These are phyloP conservation scores for Saccharomycopsis guyanensis DNA, from an alignment of 805 yeast species.

Conservation along the genomic window DNA sequence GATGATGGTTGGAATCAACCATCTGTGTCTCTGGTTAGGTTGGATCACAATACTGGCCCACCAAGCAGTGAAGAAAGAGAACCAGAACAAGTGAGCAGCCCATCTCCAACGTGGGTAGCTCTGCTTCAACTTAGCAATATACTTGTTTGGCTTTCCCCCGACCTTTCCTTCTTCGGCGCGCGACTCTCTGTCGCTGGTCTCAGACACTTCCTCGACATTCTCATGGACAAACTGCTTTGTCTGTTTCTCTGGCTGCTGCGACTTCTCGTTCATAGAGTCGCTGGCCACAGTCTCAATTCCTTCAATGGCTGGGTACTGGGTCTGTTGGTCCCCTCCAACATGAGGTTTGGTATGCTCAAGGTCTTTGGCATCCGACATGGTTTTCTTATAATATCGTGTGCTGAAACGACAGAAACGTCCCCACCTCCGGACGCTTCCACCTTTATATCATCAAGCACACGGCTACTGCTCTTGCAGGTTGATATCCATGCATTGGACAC, in stretches of 20 bases:
- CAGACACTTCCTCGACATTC: not conserved
- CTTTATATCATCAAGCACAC: no score
- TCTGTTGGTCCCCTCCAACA: no score
- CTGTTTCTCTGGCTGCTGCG: not conserved
- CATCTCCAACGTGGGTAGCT: constrained; percentile 22
- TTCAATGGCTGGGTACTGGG: no score
- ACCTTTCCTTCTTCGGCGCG: not conserved
- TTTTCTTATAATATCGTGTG: no score
- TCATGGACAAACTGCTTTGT: not conserved
- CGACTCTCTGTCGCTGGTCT: not conserved
- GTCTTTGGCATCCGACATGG: no score
- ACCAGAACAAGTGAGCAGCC: constrained; percentile 26
- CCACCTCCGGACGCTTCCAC: no score
- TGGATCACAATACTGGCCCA: constrained; percentile 51
- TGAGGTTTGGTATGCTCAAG: no score
- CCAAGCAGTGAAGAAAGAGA: constrained; percentile 43
- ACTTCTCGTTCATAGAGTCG: not conserved
- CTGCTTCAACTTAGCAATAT: constrained; percentile 1
- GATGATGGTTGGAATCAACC: constrained; percentile 52
- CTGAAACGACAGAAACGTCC: no score
- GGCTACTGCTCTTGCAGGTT: no score
- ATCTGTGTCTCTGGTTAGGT: constrained; percentile 38
- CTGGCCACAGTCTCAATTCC: no score
- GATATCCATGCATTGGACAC: no score
- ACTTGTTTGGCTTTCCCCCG: not conserved